Evolutionary conservation across 768 basidiomycete genomes (phyloP).

Genomic region (Albatrellus ellisii): DNA sequence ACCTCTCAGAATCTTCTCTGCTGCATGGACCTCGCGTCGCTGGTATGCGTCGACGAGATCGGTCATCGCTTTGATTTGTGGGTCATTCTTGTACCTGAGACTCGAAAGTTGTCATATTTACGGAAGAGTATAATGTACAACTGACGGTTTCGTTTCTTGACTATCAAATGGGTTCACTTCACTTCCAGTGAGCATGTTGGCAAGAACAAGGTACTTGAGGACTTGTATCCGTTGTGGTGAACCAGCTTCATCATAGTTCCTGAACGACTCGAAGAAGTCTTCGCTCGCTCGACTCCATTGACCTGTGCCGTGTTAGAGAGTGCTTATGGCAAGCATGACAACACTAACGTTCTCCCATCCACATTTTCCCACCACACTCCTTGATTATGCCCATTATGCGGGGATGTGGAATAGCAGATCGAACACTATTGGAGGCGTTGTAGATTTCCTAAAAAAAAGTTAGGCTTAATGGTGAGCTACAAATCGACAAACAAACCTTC

Average conservation of each 20-base stretch:
- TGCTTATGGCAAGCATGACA: background rate
- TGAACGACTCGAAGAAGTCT: constrained; percentile 98
- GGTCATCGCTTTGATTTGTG: constrained; percentile 97
- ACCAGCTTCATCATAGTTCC: constrained; percentile 97
- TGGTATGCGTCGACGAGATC: constrained; percentile 96
- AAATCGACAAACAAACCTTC: constrained; percentile 39
- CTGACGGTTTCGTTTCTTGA: constrained; percentile 96
- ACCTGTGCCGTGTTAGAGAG: constrained; percentile 28
- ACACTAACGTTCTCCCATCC: constrained; percentile 93
- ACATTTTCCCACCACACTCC: constrained; percentile 99
- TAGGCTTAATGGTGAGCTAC: background rate
- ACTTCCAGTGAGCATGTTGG: constrained; percentile 96
- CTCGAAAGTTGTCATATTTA: background rate
- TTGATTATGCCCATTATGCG: constrained; percentile 98
- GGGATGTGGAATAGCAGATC: constrained; percentile 95
- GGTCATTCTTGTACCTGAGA: constrained; percentile 81
- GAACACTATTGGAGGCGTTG: constrained; percentile 84
- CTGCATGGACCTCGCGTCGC: constrained; percentile 89
- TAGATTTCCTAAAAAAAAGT: constrained; percentile 72
- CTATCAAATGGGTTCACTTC: constrained; percentile 99
- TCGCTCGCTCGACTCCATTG: constrained; percentile 96
- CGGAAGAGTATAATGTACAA: constrained; percentile 5
- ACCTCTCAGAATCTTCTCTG: constrained; percentile 92
- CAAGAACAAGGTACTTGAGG: constrained; percentile 93
- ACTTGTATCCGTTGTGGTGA: constrained; percentile 96